phyloP scores from a whole-genome alignment of 306 rosid genomes.

The Mimosa pudica region DNA sequence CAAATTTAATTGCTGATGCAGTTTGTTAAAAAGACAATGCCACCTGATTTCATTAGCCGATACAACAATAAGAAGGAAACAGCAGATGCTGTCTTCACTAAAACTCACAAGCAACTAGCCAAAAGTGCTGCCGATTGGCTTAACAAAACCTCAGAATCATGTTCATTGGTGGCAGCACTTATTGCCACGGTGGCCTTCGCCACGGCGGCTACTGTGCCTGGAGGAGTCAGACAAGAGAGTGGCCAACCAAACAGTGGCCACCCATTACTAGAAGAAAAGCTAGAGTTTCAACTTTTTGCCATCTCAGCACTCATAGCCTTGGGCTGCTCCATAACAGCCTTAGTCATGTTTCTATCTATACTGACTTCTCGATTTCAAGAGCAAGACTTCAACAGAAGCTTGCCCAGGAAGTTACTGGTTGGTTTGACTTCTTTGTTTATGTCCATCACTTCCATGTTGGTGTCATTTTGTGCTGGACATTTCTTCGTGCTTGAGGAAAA shows the following conservation, averaged over 20 bases:
- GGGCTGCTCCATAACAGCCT: background rate
- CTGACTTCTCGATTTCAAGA: background rate
- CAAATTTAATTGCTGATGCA: background rate
- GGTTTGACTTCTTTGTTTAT: background rate
- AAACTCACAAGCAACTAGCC: background rate
- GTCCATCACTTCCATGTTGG: background rate
- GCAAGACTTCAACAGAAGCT: background rate
- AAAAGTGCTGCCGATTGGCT: background rate
- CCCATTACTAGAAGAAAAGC: background rate
- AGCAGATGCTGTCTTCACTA: background rate
- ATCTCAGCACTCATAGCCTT: background rate
- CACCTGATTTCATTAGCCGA: background rate
- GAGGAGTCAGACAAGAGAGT: background rate
- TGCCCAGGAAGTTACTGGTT: background rate
- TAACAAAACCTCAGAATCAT: background rate
- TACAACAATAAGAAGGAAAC: background rate
- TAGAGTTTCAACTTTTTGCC: background rate
- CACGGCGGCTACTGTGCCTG: background rate
- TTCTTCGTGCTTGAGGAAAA: background rate
- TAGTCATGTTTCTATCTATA: background rate
- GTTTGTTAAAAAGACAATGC: background rate
- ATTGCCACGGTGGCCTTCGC: constrained; percentile 5
- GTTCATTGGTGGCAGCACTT: background rate
- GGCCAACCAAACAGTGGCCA: background rate
- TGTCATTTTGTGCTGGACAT: background rate